Conservation (phyloP, 805 yeast species). For the Monosporozyma aquatica region DNA sequence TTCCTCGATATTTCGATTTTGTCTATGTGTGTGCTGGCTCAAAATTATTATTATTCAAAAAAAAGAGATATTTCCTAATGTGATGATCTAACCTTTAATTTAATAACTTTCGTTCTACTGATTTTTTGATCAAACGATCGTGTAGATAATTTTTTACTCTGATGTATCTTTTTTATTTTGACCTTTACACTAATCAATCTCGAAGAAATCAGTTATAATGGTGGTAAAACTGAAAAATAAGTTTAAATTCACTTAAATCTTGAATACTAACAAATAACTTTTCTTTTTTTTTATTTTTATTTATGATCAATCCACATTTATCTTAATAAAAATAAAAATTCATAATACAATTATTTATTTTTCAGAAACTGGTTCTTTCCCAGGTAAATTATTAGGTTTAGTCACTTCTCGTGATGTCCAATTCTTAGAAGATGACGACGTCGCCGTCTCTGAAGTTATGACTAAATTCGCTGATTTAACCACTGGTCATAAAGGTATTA, state of each 20-base stretch:
- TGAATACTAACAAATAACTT: not conserved
- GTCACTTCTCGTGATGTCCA: constrained; percentile 95
- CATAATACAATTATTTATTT: too few relatives aligned
- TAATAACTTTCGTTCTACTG: constrained; percentile 99
- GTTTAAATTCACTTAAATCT: not conserved
- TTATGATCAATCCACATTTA: too few relatives aligned
- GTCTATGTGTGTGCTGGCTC: too few relatives aligned
- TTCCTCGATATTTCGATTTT: constrained; percentile 1
- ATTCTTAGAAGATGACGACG: constrained; percentile 67
- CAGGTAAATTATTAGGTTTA: constrained; percentile 89
- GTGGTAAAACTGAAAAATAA: not conserved
- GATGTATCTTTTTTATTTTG: constrained; percentile 15
- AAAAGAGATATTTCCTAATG: too few relatives aligned
- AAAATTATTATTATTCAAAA: too few relatives aligned
- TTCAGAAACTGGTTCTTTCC: constrained; percentile 73
- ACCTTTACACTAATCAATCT: constrained; percentile 10
- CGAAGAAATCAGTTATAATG: too few relatives aligned
- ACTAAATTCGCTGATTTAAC: constrained; percentile 60
- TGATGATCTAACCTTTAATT: constrained; percentile 45
- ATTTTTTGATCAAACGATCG: constrained; percentile 84
- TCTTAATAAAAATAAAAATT: too few relatives aligned
- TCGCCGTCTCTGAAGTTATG: constrained; percentile 73
- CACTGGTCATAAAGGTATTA: constrained; percentile 76
- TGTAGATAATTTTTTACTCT: constrained; percentile 65
- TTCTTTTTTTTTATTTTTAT: not conserved